These are phyloP conservation scores for Isabelozyma pseudorhagii DNA, from an alignment of 805 yeast genomes.

Conservation along the genomic window DNA sequence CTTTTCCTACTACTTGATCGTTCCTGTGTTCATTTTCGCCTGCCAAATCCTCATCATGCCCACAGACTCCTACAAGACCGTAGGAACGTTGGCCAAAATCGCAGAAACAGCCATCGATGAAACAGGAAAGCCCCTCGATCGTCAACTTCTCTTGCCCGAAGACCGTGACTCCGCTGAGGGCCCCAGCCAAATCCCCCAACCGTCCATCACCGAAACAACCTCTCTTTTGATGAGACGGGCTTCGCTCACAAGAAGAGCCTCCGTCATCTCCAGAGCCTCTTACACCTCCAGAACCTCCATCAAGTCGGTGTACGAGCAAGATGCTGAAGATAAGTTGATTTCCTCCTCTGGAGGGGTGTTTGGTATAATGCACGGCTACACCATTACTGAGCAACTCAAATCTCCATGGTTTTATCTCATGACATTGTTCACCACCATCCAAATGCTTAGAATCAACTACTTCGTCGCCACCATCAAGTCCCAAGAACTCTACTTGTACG, in stretches of 20 bases:
- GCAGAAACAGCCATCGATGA: conserved; percentile 75
- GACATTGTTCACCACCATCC: conserved; percentile 76
- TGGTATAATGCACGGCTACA: conserved; percentile 71
- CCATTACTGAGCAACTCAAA: conserved; percentile 47
- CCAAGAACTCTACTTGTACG: conserved; percentile 74
- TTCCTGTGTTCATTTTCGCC: conserved; percentile 72
- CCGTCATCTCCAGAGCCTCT: conserved; percentile 33
- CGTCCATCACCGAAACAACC: conserved; percentile 40
- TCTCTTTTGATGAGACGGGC: conserved; percentile 35
- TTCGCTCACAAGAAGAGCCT: conserved; percentile 26
- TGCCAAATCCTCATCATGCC: conserved; percentile 86
- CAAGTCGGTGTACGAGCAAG: conserved; percentile 64
- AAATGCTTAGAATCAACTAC: conserved; percentile 89
- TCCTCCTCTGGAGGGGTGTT: conserved; percentile 63
- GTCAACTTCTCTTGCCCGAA: conserved; percentile 38
- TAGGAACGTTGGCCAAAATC: conserved; percentile 63
- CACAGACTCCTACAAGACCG: conserved; percentile 64
- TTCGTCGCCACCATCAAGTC: conserved; percentile 86
- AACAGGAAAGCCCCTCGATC: conserved; percentile 54
- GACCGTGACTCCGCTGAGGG: conserved; percentile 26
- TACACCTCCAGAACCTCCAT: conserved; percentile 30
- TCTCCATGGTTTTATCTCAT: conserved; percentile 78
- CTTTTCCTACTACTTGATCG: conserved; percentile 64
- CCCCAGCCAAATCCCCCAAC: conserved; percentile 17
- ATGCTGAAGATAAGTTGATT: conserved; percentile 55